Conservation (phyloP, 1,139 yeast species). For the Blastobotrys raffinosifermentans region DNA sequence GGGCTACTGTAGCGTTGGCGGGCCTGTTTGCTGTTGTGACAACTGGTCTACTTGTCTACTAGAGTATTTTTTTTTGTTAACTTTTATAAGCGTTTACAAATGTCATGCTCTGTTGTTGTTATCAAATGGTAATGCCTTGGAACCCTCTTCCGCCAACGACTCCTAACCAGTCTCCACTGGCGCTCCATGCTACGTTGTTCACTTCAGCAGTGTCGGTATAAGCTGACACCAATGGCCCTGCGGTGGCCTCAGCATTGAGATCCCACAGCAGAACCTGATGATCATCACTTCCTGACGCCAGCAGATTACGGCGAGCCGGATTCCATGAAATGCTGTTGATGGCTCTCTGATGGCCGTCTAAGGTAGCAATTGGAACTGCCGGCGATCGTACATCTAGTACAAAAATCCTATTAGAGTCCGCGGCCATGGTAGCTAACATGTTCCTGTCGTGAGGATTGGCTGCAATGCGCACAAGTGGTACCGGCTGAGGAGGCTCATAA, state of each 20-base stretch:
- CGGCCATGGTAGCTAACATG: conserved; percentile 76
- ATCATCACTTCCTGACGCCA: conserved; percentile 83
- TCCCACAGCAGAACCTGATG: conserved; percentile 90
- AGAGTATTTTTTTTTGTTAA: too few relatives aligned
- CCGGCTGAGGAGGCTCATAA: conserved; percentile 60
- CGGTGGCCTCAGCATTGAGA: conserved; percentile 33
- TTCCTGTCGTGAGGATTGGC: conserved; percentile 77
- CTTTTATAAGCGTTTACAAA: too few relatives aligned
- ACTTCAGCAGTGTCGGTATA: conserved; percentile 62
- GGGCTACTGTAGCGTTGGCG: too few relatives aligned
- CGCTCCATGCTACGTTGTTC: conserved; percentile 72
- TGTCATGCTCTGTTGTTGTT: too few relatives aligned
- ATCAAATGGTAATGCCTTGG: conserved; percentile 55
- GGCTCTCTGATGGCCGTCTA: conserved; percentile 62
- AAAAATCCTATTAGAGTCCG: conserved; percentile 58
- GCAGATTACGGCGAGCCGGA: conserved; percentile 51
- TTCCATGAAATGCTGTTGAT: conserved; percentile 82
- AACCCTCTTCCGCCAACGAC: conserved; percentile 73
- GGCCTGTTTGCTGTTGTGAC: too few relatives aligned
- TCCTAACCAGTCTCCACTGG: conserved; percentile 74
- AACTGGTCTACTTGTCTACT: too few relatives aligned
- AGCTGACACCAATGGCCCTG: conserved; percentile 42
- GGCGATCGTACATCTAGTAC: conserved; percentile 85
- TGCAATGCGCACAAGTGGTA: conserved; percentile 67
- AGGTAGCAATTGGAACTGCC: conserved; percentile 64